Evolutionary conservation across 208 protist species (phyloP), one percentile per base, ranked within the genome.

Genomic region (Crithidia acanthocephali): DNA sequence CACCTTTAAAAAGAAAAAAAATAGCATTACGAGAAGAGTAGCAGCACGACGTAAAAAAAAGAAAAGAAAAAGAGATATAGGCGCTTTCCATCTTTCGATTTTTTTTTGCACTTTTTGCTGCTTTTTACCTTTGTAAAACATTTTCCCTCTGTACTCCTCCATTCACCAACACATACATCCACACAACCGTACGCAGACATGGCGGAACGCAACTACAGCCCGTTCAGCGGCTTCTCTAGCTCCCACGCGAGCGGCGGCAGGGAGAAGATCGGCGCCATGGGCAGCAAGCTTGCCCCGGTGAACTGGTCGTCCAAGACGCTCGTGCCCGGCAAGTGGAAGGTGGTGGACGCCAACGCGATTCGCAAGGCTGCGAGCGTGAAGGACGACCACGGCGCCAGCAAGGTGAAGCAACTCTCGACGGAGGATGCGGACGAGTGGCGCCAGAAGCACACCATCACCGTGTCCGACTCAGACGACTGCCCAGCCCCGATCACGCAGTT

Each of bases 161-260:
- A 40, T 48, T 48, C 16, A 13, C 33, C 32, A 48, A 48, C 18
- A 48, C 44, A 48, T n/a, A 48, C 44, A n/a, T 42, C 6, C 6
- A 13, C 13, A 42, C 6, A 6, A 13, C 37, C 6, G 9, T 42
- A 15, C 9, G 45, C 9, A 50, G 20, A 51, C 20, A 87, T 87
- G 79, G 84, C 82, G 33, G 85, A 92, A 45, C 63, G 89, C 2
- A 85, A 76, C 42, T 96, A 96, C 78, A 94, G 78, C 67, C 88
- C 88, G 22, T 96, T 96, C 65, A 84, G 76, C 23, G 92, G 92
- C 15, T 87, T 85, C 79, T 63, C 61, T 27, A 45, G 58, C 51
- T 55, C 58, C 51, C 73, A 60, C 33, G 70, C 33, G 3, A 32
- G 9, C 27, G 35, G 9, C 27, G 35, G 45, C 33, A 22, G 64